These are phyloP conservation scores for Cenchrus fungigraminus DNA, from an alignment of 176 grass and related monocot genomes.

Conservation along the genomic window DNA sequence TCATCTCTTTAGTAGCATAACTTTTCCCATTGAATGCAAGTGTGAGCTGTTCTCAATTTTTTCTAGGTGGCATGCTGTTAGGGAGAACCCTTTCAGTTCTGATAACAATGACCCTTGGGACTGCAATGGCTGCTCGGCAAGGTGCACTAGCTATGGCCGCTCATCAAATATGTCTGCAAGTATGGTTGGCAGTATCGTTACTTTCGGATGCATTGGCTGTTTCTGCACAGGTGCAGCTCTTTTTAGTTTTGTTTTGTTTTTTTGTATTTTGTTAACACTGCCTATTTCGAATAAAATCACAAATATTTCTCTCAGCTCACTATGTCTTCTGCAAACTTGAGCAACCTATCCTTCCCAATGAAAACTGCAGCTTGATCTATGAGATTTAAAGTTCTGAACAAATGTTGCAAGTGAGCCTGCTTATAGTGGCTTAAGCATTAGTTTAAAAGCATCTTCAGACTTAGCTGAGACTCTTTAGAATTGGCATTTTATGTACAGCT, in stretches of 20 bases:
- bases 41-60: slow-evolving; percentile 7
- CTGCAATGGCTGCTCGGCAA: slow-evolving; percentile 64
- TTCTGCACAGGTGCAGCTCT: slow-evolving; percentile 66
- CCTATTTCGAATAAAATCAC: not conserved
- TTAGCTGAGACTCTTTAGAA: slow-evolving; percentile 7
- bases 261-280: slow-evolving; percentile 9
- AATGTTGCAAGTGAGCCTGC: not conserved
- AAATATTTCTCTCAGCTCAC: not conserved
- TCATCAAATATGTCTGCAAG: slow-evolving; percentile 69
- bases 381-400: slow-evolving; percentile 1
- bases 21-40: slow-evolving; percentile 1
- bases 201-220: slow-evolving; percentile 68
- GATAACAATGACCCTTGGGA: slow-evolving; percentile 59
- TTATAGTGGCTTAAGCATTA: slow-evolving; percentile 5
- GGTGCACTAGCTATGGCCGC: slow-evolving; percentile 60
- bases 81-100: slow-evolving; percentile 59
- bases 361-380: slow-evolving; percentile 3
- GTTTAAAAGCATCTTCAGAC: not conserved
- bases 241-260: slow-evolving; percentile 23
- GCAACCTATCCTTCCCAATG: slow-evolving; percentile 12
- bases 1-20: not conserved
- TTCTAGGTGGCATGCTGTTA: slow-evolving; percentile 54
- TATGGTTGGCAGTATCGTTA: slow-evolving; percentile 65
- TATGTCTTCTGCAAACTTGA: not conserved
- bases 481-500: not conserved